Conservation (phyloP, 1,284 basidiomycete species). For the Austroboletus novae-zelandiae region DNA sequence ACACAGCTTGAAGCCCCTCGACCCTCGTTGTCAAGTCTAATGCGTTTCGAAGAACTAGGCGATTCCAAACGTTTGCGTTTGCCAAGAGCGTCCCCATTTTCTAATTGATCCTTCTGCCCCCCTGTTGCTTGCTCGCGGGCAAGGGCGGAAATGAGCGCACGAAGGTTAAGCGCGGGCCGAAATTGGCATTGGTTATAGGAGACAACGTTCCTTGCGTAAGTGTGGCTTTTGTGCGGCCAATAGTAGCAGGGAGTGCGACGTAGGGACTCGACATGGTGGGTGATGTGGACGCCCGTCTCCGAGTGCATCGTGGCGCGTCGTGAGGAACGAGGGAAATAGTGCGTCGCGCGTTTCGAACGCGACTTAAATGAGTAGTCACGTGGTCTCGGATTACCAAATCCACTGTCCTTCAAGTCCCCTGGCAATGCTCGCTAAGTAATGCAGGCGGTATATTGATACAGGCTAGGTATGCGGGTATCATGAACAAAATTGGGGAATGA, state of each 20-base stretch:
- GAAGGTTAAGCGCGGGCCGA: conserved; percentile 31
- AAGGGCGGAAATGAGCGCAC: conserved; percentile 21
- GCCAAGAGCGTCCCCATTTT: background rate
- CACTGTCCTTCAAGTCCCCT: background rate
- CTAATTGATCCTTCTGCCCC: background rate
- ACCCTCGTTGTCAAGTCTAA: conserved; percentile 1
- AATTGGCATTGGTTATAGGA: conserved; percentile 11
- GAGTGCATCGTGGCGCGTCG: conserved; percentile 8
- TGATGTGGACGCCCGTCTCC: conserved; percentile 8
- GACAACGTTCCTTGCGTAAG: background rate
- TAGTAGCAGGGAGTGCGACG: conserved; percentile 26
- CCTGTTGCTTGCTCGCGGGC: background rate
- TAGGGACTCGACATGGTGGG: conserved; percentile 31
- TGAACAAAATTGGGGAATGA: conserved; percentile 16
- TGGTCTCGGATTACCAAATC: conserved; percentile 7
- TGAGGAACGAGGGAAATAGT: background rate
- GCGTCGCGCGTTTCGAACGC: conserved; percentile 1
- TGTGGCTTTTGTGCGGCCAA: conserved; percentile 21
- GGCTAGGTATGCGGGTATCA: conserved; percentile 29
- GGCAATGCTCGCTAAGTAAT: background rate
- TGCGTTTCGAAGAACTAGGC: conserved; percentile 17
- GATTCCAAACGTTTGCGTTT: conserved; percentile 22
- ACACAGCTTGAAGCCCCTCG: background rate
- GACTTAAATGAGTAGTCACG: conserved; percentile 11
- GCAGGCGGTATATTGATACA: conserved; percentile 31